Percentiles rank a stretch among this genome's conserved stretches.
Evolutionary conservation across 345 rosid species (phyloP).

Genomic region (Triadica sebifera): DNA sequence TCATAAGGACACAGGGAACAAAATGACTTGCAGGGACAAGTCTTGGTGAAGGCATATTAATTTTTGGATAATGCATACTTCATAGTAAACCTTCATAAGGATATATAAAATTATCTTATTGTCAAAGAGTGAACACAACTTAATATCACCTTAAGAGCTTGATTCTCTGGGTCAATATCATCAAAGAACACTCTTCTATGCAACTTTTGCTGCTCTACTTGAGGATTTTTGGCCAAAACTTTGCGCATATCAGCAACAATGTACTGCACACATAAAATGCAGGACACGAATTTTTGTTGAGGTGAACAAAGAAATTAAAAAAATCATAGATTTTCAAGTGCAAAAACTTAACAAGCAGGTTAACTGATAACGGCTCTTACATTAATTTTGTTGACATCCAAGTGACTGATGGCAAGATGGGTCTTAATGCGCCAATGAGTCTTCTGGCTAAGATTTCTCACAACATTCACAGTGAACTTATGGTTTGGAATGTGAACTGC

Average conservation of each 20-base stretch:
- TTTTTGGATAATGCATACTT: not conserved
- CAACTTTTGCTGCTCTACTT: conserved; percentile 79
- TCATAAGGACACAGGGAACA: not conserved
- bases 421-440: conserved; percentile 94
- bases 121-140: conserved; percentile 7
- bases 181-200: conserved; percentile 88
- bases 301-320: not conserved
- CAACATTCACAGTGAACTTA: conserved; percentile 71
- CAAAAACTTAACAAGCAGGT: conserved; percentile 13
- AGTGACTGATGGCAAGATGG: conserved; percentile 78
- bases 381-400: conserved; percentile 69
- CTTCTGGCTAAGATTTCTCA: conserved; percentile 84
- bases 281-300: not conserved
- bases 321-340: not conserved
- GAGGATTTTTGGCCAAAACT: conserved; percentile 84
- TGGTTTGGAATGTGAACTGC: conserved; percentile 91
- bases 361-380: conserved; percentile 43
- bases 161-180: conserved; percentile 61
- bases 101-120: not conserved
- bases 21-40: not conserved
- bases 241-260: conserved; percentile 89
- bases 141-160: conserved; percentile 63
- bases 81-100: not conserved
- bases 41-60: too few species aligned
- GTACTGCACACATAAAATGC: conserved; percentile 40